Evolutionary conservation across 1,284 basidiomycete species (phyloP), one percentile per base, ranked within the genome.

Genomic region (Porodaedalea pini): DNA sequence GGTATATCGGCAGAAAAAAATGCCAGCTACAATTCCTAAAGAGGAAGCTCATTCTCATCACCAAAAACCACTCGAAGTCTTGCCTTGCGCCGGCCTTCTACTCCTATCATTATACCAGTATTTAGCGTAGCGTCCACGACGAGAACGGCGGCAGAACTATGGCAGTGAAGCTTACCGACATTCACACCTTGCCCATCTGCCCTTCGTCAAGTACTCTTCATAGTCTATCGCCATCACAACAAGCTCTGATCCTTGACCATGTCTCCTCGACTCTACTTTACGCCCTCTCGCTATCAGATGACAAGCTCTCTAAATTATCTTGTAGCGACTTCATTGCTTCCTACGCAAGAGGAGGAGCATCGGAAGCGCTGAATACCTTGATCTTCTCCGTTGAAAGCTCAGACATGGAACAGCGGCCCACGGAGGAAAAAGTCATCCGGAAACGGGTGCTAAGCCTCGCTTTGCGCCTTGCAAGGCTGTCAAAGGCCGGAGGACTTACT

Each of bases 291-390:
- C 67, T 86, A 11, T 76, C 81, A 10, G 68, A 77, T 13, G 63
- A 69, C 0, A 78, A 82, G 61, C 73, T 73, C 7, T 72, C 81
- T 57, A 74, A 71, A 0, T 64, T 75, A 0, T 70, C 79, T 0
- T 76, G 78, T 2, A 69, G 70, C 27, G 66, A 68, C 2, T 88
- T 86, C 65, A 39, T 89, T 45, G 69, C 77, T 5, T 80, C 80
- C 3, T 89, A 85, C 58, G 78, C 75, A 4, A 75, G 75, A 60
- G 81, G 86, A 63, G 68, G 68, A 1, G 83, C 86, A 4, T 72
- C 76, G 15, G 73, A 77, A 31, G 64, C 65, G 2, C 72, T 89
- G 0, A 74, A 85, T 49, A 62, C 70, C 5, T 69, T 87, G 36
- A 81, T 88, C 59, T 89, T 85, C 85, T 71, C 71, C 2, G 31